Base-by-base conservation (phyloP, 2,329 filamentous ascomycete species). In the Grosmannia huntii region DNA sequence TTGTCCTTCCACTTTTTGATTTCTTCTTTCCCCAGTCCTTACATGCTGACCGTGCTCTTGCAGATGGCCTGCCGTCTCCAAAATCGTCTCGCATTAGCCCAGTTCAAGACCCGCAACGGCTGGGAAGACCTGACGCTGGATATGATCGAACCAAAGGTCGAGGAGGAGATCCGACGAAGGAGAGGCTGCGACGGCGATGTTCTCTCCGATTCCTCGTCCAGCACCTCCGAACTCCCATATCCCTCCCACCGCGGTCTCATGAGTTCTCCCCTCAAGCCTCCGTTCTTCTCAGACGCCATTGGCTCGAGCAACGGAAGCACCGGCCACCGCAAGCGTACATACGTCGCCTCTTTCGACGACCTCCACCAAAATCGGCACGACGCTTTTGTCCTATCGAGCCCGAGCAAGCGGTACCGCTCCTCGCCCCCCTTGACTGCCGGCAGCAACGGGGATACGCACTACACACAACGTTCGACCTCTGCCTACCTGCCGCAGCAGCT, bases 81-180 rank as follows among this genome's bases (percentile, higher is more conserved):
- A 75, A 90, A 95, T 76, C 89, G 92, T 63, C 84, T 99, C 60
- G 92, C 94, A 60, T 83, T 97, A 63, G 94, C 94, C 69, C 94
- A 95, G 72, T 94, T 96, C 81, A 97, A 97, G 76, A 90, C 94
- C 65, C 90, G 95, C 73, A 87, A 95, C 75, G 91, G 91, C 70
- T 95, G 90, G 85, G 87, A 96, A 73, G 89, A 94, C 71, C 81
- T 95, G 69, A 89, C 87, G 62, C 82, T 95, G 67, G 89, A 90
- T 69, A 85, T 79, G 61, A 89, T 96, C 73, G 90, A 95, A 73
- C 89, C 90, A 56, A 87, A 86, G 69, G 76, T 92, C 62, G 86
- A 92, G 68, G 82, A 90, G 68, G 83, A 92, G 72, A 78, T 91
- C 69, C 83, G 86, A 73, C 81, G 85, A 65, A 87, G 86, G 73